These are phyloP conservation scores for Chalciporus chontae DNA, from an alignment of 768 basidiomycete species.

Conservation along the genomic window DNA sequence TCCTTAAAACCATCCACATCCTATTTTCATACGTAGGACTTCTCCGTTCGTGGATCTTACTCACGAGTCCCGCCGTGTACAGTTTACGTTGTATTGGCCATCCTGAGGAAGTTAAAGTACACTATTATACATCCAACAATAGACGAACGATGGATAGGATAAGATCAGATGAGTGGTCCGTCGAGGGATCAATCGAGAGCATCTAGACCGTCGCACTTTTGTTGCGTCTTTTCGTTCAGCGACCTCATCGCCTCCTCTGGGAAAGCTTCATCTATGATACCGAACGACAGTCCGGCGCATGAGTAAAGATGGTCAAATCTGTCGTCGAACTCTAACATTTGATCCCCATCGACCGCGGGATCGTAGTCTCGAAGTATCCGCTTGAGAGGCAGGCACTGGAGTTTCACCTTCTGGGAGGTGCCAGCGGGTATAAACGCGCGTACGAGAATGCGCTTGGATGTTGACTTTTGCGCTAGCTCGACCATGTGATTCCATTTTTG, in stretches of 20 bases:
- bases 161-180: neutral
- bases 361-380: conserved; percentile 11
- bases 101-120: neutral
- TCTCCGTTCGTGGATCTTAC: neutral
- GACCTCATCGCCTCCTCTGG: conserved; percentile 17
- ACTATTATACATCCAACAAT: conserved; percentile 7
- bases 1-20: conserved; percentile 9
- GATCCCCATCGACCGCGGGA: conserved; percentile 13
- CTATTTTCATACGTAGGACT: conserved; percentile 8
- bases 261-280: conserved; percentile 21
- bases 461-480: conserved; percentile 25
- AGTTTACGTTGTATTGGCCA: neutral
- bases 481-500: conserved; percentile 28
- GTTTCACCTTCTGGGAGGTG: conserved; percentile 20
- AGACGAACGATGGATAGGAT: neutral
- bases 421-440: conserved; percentile 28
- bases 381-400: conserved; percentile 24
- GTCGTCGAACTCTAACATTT: conserved; percentile 13
- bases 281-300: conserved; percentile 13
- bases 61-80: neutral
- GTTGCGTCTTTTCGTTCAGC: conserved; percentile 9
- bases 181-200: neutral
- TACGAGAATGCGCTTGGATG: conserved; percentile 21
- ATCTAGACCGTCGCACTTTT: neutral
- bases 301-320: conserved; percentile 27